Evolutionary conservation across 106 monocot genomes (phyloP).

Genomic region (Allium fistulosum): DNA sequence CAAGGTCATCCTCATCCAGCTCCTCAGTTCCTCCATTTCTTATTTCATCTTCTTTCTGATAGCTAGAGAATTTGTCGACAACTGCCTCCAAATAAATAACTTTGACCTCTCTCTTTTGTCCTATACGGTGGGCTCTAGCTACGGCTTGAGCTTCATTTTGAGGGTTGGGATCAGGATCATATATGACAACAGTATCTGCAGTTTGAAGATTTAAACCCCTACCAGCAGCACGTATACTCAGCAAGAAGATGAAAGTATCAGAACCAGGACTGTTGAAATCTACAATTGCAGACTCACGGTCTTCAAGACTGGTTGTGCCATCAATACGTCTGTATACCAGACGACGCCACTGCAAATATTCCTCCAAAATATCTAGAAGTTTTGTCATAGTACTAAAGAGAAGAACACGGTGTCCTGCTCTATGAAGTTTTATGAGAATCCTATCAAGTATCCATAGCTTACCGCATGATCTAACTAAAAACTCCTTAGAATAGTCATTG

Average conservation of each 20-base stretch:
- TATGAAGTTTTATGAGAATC: conserved; percentile 93
- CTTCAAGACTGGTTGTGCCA: conserved; percentile 90
- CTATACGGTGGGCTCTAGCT: conserved; percentile 96
- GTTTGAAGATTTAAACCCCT: conserved; percentile 94
- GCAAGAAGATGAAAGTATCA: conserved; percentile 94
- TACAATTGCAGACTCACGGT: conserved; percentile 88
- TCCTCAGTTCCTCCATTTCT: conserved; percentile 74
- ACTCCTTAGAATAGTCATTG: conserved; percentile 68
- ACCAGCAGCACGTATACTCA: conserved; percentile 98
- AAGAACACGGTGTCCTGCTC: conserved; percentile 91
- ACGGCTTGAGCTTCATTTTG: conserved; percentile 99
- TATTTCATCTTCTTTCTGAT: conserved; percentile 90
- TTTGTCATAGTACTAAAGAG: conserved; percentile 99
- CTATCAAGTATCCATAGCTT: conserved; percentile 97
- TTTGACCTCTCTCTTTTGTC: conserved; percentile 90
- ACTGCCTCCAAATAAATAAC: conserved; percentile 98
- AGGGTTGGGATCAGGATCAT: conserved; percentile 98
- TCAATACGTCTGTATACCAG: conserved; percentile 91
- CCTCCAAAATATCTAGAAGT: conserved; percentile 92
- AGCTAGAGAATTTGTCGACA: conserved; percentile 88
- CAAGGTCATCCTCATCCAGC: conserved; percentile 75
- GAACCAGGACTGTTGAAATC: conserved; percentile 81
- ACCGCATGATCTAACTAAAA: conserved; percentile 85
- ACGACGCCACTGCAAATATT: conserved; percentile 85
- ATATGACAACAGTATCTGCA: conserved; percentile 96